Evolutionary conservation across 1,284 basidiomycete species (phyloP).

Genomic region (Stygiomarasmius scandens): DNA sequence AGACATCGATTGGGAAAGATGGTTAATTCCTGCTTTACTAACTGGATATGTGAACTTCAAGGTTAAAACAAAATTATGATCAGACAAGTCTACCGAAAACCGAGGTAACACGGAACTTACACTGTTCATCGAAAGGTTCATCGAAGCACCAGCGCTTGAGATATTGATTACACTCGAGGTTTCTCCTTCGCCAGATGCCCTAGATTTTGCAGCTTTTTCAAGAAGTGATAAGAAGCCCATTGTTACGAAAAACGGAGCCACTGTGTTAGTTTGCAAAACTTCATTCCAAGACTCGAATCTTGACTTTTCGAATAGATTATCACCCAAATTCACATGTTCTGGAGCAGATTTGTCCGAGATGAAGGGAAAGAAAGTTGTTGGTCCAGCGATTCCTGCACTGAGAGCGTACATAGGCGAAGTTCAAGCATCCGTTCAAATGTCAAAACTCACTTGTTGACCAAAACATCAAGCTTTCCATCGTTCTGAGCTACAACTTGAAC

Average conservation of each 20-base stretch:
- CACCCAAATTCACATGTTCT: background rate
- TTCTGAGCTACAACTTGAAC: constrained; percentile 2
- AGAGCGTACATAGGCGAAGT: background rate
- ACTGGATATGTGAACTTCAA: constrained; percentile 9
- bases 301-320: background rate
- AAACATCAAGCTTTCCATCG: constrained; percentile 16
- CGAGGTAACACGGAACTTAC: background rate
- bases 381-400: constrained; percentile 9
- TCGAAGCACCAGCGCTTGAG: constrained; percentile 29
- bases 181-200: constrained; percentile 14
- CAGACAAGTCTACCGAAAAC: background rate
- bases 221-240: constrained; percentile 5
- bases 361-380: background rate
- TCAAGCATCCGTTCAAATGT: background rate
- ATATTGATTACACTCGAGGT: constrained; percentile 37
- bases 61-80: background rate
- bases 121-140: constrained; percentile 2
- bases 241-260: constrained; percentile 5
- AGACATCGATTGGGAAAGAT: constrained; percentile 49
- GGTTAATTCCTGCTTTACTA: constrained; percentile 49
- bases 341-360: background rate
- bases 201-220: constrained; percentile 23
- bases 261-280: constrained; percentile 2
- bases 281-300: background rate
- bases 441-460: constrained; percentile 15